Base-by-base conservation (phyloP, 78 protist species). In the Pigoraptor vietnamica region DNA sequence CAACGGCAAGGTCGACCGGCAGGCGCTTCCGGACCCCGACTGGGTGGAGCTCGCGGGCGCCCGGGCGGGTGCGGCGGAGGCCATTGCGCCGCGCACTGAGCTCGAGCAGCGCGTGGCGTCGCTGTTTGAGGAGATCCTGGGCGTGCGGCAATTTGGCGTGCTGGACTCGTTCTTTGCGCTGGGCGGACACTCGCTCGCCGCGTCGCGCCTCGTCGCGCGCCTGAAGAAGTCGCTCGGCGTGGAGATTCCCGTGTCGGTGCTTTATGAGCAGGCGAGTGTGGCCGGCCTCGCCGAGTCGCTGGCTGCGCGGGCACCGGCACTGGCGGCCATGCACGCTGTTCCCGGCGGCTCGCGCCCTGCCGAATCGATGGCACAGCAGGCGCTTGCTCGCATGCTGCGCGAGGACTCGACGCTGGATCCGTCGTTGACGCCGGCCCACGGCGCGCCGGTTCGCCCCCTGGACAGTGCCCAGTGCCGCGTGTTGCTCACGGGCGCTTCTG, bases 1-100 rank as follows among this genome's bases (percentile, higher is more conserved):
- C 81, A 81, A 38, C 35, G 93, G 93, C 82, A 92, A 92, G 48
- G 33, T 92, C 35, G 91, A 92, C 90, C 24, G 79, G 39, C 25
- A 87, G 86, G 34, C 33, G 25, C 34, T 92, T 38, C 91, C 93
- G 40, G 48, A 35, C 34, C 90, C 81, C 33, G 86, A 81, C 33
- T 48, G 67, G 67, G 67, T 14, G 67, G 67, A 6, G 29, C 29
- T 48, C 14, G 67, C 67, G 67, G 67, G 67, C 14, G 14, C 29
- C 67, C 86, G 86, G 21, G 86, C 14, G 9, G 33, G n/a, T 2
- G 86, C 35, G n/a, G 14, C 35, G 24, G 36, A 32, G 36, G 35
- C 1, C n/a, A 2, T 81, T 2, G 33, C 86, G 86, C 86, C 86
- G 1, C 33, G 36, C 86, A 81, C 86, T 32, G 86, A 81, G 36